Evolutionary conservation across 305 asterid species (phyloP).

Genomic region (Fraxinus latifolia): DNA sequence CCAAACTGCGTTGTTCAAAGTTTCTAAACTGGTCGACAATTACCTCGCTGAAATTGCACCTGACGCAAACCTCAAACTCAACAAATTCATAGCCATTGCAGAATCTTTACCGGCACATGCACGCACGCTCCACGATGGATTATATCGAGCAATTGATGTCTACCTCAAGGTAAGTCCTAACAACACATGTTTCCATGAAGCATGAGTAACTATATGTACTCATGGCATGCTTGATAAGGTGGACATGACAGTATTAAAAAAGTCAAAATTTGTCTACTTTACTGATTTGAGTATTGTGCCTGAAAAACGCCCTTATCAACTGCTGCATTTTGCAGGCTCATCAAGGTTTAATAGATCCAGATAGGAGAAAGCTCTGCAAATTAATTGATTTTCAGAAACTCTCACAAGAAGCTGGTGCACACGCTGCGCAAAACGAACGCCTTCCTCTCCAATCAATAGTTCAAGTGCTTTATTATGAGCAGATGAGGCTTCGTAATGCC

Average conservation of each 20-base stretch:
- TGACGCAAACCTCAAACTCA: conserved; percentile 71
- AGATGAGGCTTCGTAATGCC: conserved; percentile 72
- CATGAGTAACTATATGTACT: neutral
- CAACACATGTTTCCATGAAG: neutral
- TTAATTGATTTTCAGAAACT: conserved; percentile 79
- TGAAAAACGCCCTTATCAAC: neutral
- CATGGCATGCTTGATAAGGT: neutral
- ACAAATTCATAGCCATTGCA: conserved; percentile 70
- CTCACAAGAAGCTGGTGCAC: conserved; percentile 86
- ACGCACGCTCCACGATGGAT: conserved; percentile 61
- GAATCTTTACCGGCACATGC: conserved; percentile 76
- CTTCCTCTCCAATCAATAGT: conserved; percentile 93
- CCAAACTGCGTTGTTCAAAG: conserved; percentile 68
- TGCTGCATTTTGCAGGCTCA: conserved; percentile 54
- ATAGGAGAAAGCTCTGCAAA: conserved; percentile 67
- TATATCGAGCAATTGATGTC: conserved; percentile 77
- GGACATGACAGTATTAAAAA: neutral
- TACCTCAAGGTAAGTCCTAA: conserved; percentile 67
- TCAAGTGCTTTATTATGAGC: conserved; percentile 90
- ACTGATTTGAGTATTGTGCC: neutral
- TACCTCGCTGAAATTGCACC: conserved; percentile 84
- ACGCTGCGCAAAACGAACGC: conserved; percentile 94
- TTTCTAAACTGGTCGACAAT: conserved; percentile 69
- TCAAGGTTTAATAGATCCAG: conserved; percentile 64
- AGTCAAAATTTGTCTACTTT: neutral